Percentiles rank a stretch among this genome's conserved stretches.
Evolutionary conservation across 306 rosid genomes (phyloP).

Genomic region (Aeschynomene evenia): DNA sequence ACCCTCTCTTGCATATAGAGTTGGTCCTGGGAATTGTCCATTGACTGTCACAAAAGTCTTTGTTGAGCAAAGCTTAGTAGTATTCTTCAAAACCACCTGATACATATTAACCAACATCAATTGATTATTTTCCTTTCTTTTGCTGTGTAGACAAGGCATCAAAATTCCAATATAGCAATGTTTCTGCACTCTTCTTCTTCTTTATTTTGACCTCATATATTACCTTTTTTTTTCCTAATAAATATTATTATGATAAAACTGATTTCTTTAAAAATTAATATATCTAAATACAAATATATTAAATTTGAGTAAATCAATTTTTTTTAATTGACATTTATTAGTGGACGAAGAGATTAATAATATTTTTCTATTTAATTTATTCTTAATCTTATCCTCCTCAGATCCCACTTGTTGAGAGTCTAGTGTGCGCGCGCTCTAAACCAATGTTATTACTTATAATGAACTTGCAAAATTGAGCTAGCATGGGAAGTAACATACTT

Average conservation of each 20-base stretch:
- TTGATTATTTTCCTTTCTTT: neutral
- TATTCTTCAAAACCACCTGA: slow-evolving; percentile 65
- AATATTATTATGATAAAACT: no score
- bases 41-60: slow-evolving; percentile 55
- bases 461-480: slow-evolving; percentile 18
- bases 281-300: no score
- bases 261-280: no score
- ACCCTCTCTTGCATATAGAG: slow-evolving; percentile 68
- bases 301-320: no score
- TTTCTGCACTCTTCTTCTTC: neutral
- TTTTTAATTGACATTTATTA: no score
- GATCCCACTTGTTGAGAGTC: no score
- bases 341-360: no score
- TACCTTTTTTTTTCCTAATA: no score
- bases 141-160: neutral
- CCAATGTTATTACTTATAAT: neutral
- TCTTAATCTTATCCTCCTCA: no score
- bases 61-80: slow-evolving; percentile 60
- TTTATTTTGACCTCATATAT: no score
- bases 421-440: no score
- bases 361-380: no score
- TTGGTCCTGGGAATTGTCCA: slow-evolving; percentile 72
- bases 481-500: slow-evolving; percentile 40
- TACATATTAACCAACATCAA: slow-evolving; percentile 17
- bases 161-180: neutral